phyloP scores from a whole-genome alignment of 805 yeast species.

The Kuraishia borneana region DNA sequence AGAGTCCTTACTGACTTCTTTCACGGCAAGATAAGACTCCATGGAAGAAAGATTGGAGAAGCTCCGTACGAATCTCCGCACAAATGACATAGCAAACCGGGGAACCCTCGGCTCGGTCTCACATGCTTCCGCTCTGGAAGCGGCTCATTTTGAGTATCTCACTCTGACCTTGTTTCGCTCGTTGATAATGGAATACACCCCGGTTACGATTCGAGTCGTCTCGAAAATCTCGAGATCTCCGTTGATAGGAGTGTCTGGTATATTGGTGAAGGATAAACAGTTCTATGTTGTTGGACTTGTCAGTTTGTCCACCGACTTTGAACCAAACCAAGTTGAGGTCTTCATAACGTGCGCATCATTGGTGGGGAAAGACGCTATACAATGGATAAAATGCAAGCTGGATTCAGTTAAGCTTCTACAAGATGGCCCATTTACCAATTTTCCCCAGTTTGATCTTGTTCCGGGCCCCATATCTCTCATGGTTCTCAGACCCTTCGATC shows the following conservation, averaged over 20 bases:
- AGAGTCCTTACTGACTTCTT: slow-evolving; percentile 9
- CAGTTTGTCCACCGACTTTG: background rate
- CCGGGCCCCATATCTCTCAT: slow-evolving; percentile 10
- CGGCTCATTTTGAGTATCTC: too few species aligned
- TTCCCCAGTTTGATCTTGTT: slow-evolving; percentile 17
- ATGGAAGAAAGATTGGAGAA: background rate
- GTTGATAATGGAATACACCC: background rate
- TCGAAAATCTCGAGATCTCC: background rate
- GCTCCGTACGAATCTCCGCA: background rate
- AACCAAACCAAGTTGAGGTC: slow-evolving; percentile 5
- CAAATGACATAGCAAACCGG: background rate
- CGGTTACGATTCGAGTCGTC: background rate
- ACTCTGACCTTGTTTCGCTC: background rate
- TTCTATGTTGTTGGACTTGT: background rate
- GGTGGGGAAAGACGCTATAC: slow-evolving; percentile 7
- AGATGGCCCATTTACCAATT: slow-evolving; percentile 3
- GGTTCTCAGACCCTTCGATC: background rate
- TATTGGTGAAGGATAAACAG: background rate
- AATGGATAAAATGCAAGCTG: slow-evolving; percentile 11
- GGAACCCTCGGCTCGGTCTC: background rate
- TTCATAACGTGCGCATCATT: slow-evolving; percentile 8
- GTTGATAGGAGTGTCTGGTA: slow-evolving; percentile 1
- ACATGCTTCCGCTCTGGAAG: background rate
- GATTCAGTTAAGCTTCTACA: background rate
- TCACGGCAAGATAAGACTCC: slow-evolving; percentile 9